Percentiles rank a stretch among this genome's conserved stretches.
Evolutionary conservation across 495 filamentous ascomycete genomes (phyloP).

Genomic region (Xylaria curta): DNA sequence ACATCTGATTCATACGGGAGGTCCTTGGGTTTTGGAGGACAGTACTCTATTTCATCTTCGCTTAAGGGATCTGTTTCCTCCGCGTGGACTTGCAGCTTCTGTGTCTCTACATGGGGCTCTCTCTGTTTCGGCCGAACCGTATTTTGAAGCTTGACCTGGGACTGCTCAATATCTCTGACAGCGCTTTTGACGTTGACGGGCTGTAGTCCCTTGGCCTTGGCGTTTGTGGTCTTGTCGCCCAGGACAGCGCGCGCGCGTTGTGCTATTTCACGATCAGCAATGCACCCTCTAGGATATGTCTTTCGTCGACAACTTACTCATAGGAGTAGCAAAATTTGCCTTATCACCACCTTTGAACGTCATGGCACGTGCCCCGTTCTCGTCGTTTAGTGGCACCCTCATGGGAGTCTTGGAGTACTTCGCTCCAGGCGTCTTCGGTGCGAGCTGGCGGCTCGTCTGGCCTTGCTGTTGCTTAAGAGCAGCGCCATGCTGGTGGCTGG

Average conservation of each 20-base stretch:
- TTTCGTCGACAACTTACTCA: constrained; percentile 59
- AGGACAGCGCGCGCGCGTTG: constrained; percentile 78
- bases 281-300: not conserved
- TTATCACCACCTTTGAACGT: constrained; percentile 58
- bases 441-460: constrained; percentile 57
- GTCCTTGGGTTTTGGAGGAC: constrained; percentile 58
- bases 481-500: constrained; percentile 75
- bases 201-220: constrained; percentile 73
- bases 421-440: constrained; percentile 76
- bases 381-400: constrained; percentile 83
- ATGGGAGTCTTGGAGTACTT: constrained; percentile 83
- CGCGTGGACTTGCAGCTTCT: constrained; percentile 52
- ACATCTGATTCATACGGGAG: constrained; percentile 80
- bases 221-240: constrained; percentile 95
- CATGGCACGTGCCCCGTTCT: constrained; percentile 64
- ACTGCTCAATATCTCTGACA: constrained; percentile 51
- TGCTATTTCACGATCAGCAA: constrained; percentile 54
- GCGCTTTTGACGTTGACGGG: constrained; percentile 50
- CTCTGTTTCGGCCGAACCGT: constrained; percentile 48
- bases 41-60: constrained; percentile 67
- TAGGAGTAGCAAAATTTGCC: constrained; percentile 77
- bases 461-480: constrained; percentile 76
- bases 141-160: constrained; percentile 45
- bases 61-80: constrained; percentile 43
- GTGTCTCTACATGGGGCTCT: constrained; percentile 47